Conservation (phyloP, 768 basidiomycete genomes). For the Paxillus ammoniavirescens region DNA sequence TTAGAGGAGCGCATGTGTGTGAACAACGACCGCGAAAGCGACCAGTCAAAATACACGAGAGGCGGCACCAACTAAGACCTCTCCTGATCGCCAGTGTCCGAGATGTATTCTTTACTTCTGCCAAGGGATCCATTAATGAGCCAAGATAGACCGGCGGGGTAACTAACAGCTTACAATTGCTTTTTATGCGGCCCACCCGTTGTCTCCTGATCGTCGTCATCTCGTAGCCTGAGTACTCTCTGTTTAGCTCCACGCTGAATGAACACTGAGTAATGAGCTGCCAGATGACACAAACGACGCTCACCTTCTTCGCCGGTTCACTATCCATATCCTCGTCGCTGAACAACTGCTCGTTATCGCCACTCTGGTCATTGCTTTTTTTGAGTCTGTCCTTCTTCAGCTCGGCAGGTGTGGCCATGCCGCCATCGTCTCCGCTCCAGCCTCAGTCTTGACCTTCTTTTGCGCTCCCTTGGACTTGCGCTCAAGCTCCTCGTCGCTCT, state of each 20-base stretch:
- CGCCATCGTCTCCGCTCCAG: slow-evolving; percentile 49
- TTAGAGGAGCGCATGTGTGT: not conserved
- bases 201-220: slow-evolving; percentile 76
- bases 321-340: slow-evolving; percentile 63
- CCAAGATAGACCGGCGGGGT: not conserved
- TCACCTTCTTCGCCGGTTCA: slow-evolving; percentile 69
- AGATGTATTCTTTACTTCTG: slow-evolving; percentile 86
- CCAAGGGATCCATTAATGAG: slow-evolving; percentile 36
- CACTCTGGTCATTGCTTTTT: slow-evolving; percentile 49
- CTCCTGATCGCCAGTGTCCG: slow-evolving; percentile 72
- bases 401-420: slow-evolving; percentile 33
- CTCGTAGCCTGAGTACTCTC: slow-evolving; percentile 70
- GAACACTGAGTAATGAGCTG: not conserved
- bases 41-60: slow-evolving; percentile 5
- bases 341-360: slow-evolving; percentile 65
- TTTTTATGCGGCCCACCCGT: slow-evolving; percentile 66
- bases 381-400: slow-evolving; percentile 74
- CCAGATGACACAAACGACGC: slow-evolving; percentile 7
- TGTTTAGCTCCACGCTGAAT: slow-evolving; percentile 57
- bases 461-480: slow-evolving; percentile 53
- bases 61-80: slow-evolving; percentile 48
- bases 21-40: slow-evolving; percentile 14
- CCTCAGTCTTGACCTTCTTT: slow-evolving; percentile 52
- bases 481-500: slow-evolving; percentile 81
- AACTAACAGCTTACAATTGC: slow-evolving; percentile 57